Base-by-base conservation (phyloP, 1,139 yeast genomes). In the Saccharomyces hybrid region DNA sequence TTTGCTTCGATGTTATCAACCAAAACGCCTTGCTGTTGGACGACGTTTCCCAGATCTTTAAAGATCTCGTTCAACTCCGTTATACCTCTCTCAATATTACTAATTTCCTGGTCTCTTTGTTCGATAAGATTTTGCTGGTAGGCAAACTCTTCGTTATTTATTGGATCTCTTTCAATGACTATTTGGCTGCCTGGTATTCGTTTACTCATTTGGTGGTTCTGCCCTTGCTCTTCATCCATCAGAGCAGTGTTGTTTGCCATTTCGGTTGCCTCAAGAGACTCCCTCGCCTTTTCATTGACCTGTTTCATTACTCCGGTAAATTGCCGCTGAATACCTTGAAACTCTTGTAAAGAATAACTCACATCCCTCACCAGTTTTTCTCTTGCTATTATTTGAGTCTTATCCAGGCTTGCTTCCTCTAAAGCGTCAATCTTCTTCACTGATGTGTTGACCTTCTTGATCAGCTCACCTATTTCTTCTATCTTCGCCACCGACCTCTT, bases 1-100 rank as follows among this genome's bases (percentile, higher is more conserved):
- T 90, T 91, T 51, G 88, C 83, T 68, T 93, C 99, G 53, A 93
- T 93, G 63, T 84, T 86, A 68, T 93, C 93, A 13, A 90, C 80
- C 60, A 87, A 76, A 20, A 83, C 80, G 27, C 97, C 98, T 69
- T 95, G 99, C 63, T 88, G 95, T 50, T 81, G 81, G 2, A 95
- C 93, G 50, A 95, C 83, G 2, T 82, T 79, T 48, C 93, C 88
- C 62, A 93, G 73, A 69, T 90, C 97, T 54, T 84, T 82, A 69
- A 90, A 95, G 34, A 95, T 89, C 58, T 86, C 96, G 68, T 93
- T 93, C 59, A 93, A 78, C 64, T 93, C 97, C 49, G 78, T 76
- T 34, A 95, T 89, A 54, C 96, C 97, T 59, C 86, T 85, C 57
- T 88, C 88, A 51, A 93, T 93, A 60, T 83, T 87, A 58, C 83